phyloP scores from a whole-genome alignment of 495 filamentous ascomycete genomes.

The Talaromyces nanjingensis region DNA sequence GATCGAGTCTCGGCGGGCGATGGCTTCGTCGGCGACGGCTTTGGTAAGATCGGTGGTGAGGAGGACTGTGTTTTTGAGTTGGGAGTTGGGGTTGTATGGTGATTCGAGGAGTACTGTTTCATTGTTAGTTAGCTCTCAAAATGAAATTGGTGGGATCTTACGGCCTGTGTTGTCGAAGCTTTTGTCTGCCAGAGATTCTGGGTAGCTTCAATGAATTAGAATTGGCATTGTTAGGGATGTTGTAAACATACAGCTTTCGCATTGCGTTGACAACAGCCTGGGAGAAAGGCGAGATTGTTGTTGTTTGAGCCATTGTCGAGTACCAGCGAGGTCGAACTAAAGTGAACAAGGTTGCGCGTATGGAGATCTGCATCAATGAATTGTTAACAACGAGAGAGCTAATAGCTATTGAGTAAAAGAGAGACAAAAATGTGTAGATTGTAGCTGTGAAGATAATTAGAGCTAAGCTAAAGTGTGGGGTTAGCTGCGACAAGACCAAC shows the following conservation, averaged over 20 bases:
- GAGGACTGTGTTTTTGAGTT: slow-evolving; percentile 68
- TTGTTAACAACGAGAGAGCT: neutral
- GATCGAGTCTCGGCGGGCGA: slow-evolving; percentile 63
- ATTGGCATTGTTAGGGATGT: neutral
- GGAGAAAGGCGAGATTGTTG: slow-evolving; percentile 55
- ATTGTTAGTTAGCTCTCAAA: neutral
- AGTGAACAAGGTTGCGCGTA: neutral
- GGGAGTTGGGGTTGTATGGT: slow-evolving; percentile 50
- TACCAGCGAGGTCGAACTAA: slow-evolving; percentile 14
- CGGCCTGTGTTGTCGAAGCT: slow-evolving; percentile 91
- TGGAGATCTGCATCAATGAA: neutral
- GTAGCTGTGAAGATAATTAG: neutral
- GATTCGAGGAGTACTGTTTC: slow-evolving; percentile 67
- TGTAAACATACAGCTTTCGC: slow-evolving; percentile 62
- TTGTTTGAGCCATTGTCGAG: slow-evolving; percentile 28
- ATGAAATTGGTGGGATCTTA: slow-evolving; percentile 28
- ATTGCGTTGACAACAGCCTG: slow-evolving; percentile 73
- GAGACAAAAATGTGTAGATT: neutral
- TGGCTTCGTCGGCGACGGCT: slow-evolving; percentile 87
- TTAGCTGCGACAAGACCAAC: slow-evolving; percentile 3
- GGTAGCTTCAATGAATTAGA: slow-evolving; percentile 55
- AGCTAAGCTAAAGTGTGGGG: neutral
- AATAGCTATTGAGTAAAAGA: neutral
- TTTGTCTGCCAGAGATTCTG: slow-evolving; percentile 79
- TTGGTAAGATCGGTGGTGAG: slow-evolving; percentile 88